Evolutionary conservation across 108 stramenopile genomes (phyloP).

Genomic region (Nitzschia sp.): DNA sequence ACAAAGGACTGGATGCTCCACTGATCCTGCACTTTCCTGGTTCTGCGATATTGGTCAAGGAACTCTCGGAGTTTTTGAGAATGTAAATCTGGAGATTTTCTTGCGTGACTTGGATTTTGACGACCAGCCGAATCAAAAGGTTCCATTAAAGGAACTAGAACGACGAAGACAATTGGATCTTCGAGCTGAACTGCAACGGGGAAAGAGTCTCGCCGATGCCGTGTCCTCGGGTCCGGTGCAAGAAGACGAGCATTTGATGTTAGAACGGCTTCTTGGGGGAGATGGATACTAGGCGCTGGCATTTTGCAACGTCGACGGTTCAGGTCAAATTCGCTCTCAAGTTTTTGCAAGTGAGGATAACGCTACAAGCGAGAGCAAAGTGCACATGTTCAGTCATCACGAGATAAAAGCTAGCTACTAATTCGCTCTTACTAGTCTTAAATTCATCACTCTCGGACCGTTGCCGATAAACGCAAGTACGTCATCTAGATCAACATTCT

Average conservation of each 20-base stretch:
- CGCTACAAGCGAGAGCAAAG: too few relatives aligned
- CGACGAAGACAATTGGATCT: not conserved
- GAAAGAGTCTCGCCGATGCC: not conserved
- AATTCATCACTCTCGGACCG: slow-evolving; percentile 55
- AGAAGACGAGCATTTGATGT: not conserved
- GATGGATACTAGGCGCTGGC: too few relatives aligned
- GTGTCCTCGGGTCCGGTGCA: not conserved
- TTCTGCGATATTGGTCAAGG: slow-evolving; percentile 5
- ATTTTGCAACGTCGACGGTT: too few relatives aligned
- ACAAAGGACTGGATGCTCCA: not conserved
- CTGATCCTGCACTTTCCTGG: not conserved
- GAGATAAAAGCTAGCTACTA: too few relatives aligned
- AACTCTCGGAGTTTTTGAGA: slow-evolving; percentile 2
- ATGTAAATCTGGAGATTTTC: not conserved
- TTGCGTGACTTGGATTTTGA: slow-evolving; percentile 1
- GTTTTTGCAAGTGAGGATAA: too few relatives aligned
- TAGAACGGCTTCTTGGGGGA: not conserved
- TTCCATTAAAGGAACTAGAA: not conserved
- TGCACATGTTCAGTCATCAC: too few relatives aligned
- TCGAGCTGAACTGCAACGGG: not conserved
- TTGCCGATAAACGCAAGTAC: slow-evolving; percentile 47
- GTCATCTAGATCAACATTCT: slow-evolving; percentile 41
- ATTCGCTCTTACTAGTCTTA: slow-evolving; percentile 30
- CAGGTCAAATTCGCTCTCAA: too few relatives aligned
- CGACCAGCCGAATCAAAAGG: not conserved